Evolutionary conservation across 345 rosid genomes (phyloP).

Genomic region (Adansonia digitata): DNA sequence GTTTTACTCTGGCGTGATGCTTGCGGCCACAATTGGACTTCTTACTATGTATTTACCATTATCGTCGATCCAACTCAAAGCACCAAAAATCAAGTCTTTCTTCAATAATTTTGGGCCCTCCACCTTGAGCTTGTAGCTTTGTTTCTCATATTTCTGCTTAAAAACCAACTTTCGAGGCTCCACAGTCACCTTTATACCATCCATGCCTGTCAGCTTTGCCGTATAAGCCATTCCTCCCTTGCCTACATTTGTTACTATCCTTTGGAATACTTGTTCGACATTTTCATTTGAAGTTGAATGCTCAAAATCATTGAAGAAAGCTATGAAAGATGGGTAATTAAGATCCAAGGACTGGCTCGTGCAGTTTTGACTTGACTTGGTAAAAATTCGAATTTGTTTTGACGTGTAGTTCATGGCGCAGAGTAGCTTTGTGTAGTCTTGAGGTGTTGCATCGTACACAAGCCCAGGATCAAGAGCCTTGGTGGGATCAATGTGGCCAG

Average conservation of each 20-base stretch:
- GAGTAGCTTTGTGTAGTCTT: constrained; percentile 40
- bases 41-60: constrained; percentile 37
- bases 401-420: constrained; percentile 31
- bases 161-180: constrained; percentile 49
- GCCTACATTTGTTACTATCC: constrained; percentile 64
- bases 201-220: constrained; percentile 33
- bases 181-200: constrained; percentile 45
- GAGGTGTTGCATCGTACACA: constrained; percentile 23
- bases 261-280: constrained; percentile 24
- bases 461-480: constrained; percentile 39
- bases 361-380: constrained; percentile 22
- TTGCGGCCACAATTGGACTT: constrained; percentile 54
- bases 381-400: constrained; percentile 18
- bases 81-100: constrained; percentile 39
- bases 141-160: constrained; percentile 37
- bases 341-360: constrained; percentile 24
- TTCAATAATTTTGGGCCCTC: constrained; percentile 41
- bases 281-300: constrained; percentile 9
- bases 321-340: constrained; percentile 50
- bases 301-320: constrained; percentile 1
- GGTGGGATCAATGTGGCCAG: constrained; percentile 51
- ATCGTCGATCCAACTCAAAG: constrained; percentile 54
- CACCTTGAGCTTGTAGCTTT: constrained; percentile 43
- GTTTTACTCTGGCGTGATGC: constrained; percentile 8
- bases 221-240: constrained; percentile 30